A percentile compares a stretch with the other conserved stretches of the same genome.
phyloP scores from a whole-genome alignment of 2,329 filamentous ascomycete genomes.

The Diaporthe aspalathi region DNA sequence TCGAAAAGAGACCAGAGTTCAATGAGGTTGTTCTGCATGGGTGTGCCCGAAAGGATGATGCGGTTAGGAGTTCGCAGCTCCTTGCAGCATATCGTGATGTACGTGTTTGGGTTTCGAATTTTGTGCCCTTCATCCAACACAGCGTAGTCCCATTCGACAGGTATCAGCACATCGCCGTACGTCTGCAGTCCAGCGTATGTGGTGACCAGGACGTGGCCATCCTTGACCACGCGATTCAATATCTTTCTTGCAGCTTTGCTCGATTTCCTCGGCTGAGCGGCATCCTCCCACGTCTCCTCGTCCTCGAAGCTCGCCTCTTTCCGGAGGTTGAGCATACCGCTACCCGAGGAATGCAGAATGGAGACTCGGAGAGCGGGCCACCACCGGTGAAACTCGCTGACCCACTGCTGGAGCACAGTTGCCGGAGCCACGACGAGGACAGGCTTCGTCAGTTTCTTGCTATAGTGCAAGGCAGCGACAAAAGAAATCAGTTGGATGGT shows the following conservation, averaged over 20 bases:
- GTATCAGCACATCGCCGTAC: slow-evolving; percentile 84
- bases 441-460: slow-evolving; percentile 83
- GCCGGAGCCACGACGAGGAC: slow-evolving; percentile 93
- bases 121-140: slow-evolving; percentile 98
- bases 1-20: slow-evolving; percentile 98
- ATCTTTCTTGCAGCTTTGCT: slow-evolving; percentile 81
- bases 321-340: slow-evolving; percentile 89
- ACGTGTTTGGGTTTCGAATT: slow-evolving; percentile 95
- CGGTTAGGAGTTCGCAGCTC: slow-evolving; percentile 90
- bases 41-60: slow-evolving; percentile 93
- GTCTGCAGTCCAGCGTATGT: slow-evolving; percentile 97
- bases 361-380: slow-evolving; percentile 99
- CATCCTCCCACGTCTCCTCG: slow-evolving; percentile 63
- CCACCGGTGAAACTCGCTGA: slow-evolving; percentile 98
- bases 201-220: slow-evolving; percentile 94
- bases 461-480: slow-evolving; percentile 91
- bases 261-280: slow-evolving; percentile 61
- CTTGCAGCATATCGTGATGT: slow-evolving; percentile 95
- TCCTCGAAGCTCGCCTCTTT: slow-evolving; percentile 70
- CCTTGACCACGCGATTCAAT: slow-evolving; percentile 81
- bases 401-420: slow-evolving; percentile 96
- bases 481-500: slow-evolving; percentile 79
- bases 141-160: slow-evolving; percentile 90
- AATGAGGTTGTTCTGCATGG: slow-evolving; percentile 95
- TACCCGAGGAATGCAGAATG: slow-evolving; percentile 94